A percentile compares a stretch with the other conserved stretches of the same genome.
These are phyloP conservation scores for Dendrobium nobile DNA, from an alignment of 106 monocot genomes.

Conservation along the genomic window DNA sequence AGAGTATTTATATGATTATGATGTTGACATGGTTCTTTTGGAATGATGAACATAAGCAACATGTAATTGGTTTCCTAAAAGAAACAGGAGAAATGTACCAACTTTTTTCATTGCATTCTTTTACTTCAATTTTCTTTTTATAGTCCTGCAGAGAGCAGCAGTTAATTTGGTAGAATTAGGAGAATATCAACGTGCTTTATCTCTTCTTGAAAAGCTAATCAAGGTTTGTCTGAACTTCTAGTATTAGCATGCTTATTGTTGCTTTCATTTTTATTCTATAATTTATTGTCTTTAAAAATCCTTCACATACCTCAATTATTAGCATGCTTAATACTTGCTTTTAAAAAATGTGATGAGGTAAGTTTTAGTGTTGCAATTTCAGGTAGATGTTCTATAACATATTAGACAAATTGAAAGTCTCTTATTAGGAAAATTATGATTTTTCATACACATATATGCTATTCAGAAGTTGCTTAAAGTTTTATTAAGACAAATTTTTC, in stretches of 20 bases:
- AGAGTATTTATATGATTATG: too few species aligned
- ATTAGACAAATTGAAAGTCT: too few species aligned
- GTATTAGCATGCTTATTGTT: neutral
- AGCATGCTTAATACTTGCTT: slow-evolving; percentile 76
- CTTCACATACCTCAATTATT: slow-evolving; percentile 54
- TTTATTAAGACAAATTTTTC: too few species aligned
- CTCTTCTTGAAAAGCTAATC: slow-evolving; percentile 65
- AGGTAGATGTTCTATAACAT: too few species aligned
- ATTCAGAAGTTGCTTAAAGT: too few species aligned
- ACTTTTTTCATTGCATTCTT: too few species aligned
- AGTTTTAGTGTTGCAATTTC: neutral
- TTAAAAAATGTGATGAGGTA: slow-evolving; percentile 76
- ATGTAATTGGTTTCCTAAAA: too few species aligned
- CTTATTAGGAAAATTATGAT: too few species aligned
- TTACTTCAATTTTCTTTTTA: slow-evolving; percentile 1
- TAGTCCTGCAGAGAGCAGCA: slow-evolving; percentile 58
- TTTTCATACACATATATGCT: too few species aligned
- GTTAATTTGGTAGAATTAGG: slow-evolving; percentile 72
- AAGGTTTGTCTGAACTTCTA: slow-evolving; percentile 36
- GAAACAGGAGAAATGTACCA: too few species aligned
- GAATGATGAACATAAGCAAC: too few species aligned
- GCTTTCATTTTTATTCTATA: neutral
- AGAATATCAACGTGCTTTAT: slow-evolving; percentile 58
- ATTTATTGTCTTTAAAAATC: neutral
- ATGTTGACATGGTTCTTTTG: too few species aligned